These are phyloP conservation scores for Ensete glaucum DNA, from an alignment of 176 grass and related monocot species.

Conservation along the genomic window DNA sequence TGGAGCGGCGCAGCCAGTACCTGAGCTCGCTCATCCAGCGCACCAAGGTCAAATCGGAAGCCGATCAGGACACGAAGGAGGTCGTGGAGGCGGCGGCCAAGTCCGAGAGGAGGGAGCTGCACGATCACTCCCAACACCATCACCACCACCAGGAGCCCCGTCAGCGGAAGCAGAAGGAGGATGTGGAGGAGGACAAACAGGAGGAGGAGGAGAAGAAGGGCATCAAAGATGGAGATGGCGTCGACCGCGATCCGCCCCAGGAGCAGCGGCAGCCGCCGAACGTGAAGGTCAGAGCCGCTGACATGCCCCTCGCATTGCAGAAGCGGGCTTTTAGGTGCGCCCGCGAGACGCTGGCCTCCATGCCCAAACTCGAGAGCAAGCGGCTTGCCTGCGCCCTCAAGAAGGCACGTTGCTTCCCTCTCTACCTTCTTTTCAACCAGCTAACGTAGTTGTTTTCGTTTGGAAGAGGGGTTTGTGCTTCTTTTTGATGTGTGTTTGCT, in stretches of 20 bases:
- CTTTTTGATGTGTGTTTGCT: too few relatives aligned
- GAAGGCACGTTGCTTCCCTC: slow-evolving; percentile 34
- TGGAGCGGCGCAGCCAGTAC: slow-evolving; percentile 46
- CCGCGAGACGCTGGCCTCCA: slow-evolving; percentile 56
- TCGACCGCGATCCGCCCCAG: not conserved
- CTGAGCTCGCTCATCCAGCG: slow-evolving; percentile 60
- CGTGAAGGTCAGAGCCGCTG: slow-evolving; percentile 51
- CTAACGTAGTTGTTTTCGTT: too few relatives aligned
- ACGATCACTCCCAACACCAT: too few relatives aligned
- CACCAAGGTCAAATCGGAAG: slow-evolving; percentile 32
- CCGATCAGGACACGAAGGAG: slow-evolving; percentile 30
- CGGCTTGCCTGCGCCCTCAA: slow-evolving; percentile 79
- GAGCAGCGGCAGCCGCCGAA: slow-evolving; percentile 9
- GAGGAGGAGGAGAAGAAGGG: slow-evolving; percentile 28
- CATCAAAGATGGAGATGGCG: slow-evolving; percentile 6
- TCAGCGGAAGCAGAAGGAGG: slow-evolving; percentile 4
- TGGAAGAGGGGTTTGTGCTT: too few relatives aligned
- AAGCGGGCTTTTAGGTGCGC: slow-evolving; percentile 69
- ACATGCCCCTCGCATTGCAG: slow-evolving; percentile 71
- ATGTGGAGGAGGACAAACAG: too few relatives aligned
- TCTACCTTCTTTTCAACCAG: not conserved
- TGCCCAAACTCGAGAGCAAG: slow-evolving; percentile 79
- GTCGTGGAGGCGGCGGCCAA: slow-evolving; percentile 2
- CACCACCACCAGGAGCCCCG: not conserved
- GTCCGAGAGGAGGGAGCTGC: slow-evolving; percentile 1